phyloP scores from a whole-genome alignment of 495 filamentous ascomycete species.

The Talaromyces trachyspermus region DNA sequence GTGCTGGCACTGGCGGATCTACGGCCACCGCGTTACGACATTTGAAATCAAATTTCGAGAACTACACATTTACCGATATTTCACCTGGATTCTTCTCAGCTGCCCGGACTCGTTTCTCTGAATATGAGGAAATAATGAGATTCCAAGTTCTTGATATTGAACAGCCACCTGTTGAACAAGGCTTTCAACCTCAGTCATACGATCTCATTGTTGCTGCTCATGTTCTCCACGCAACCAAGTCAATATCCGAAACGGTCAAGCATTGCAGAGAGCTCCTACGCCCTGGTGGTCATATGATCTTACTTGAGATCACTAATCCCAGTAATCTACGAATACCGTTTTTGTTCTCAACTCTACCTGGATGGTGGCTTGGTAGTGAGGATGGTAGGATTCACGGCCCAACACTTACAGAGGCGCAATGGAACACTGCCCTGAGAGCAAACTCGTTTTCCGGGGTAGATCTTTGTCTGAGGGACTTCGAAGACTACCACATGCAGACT shows the following conservation, averaged over 20 bases:
- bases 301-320: slow-evolving; percentile 34
- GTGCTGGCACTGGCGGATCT: slow-evolving; percentile 35
- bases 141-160: slow-evolving; percentile 42
- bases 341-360: slow-evolving; percentile 34
- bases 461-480: slow-evolving; percentile 15
- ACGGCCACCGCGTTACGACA: slow-evolving; percentile 26
- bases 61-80: slow-evolving; percentile 49
- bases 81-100: slow-evolving; percentile 33
- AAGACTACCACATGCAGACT: slow-evolving; percentile 14
- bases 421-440: slow-evolving; percentile 30
- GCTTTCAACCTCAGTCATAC: slow-evolving; percentile 31
- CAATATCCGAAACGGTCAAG: neutral
- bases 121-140: slow-evolving; percentile 23
- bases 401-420: slow-evolving; percentile 21
- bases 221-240: slow-evolving; percentile 7
- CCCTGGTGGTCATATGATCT: slow-evolving; percentile 45
- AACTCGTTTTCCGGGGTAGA: slow-evolving; percentile 44
- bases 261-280: slow-evolving; percentile 30
- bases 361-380: slow-evolving; percentile 46
- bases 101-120: slow-evolving; percentile 13
- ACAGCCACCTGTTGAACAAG: slow-evolving; percentile 32
- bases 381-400: slow-evolving; percentile 35
- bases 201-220: slow-evolving; percentile 34
- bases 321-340: slow-evolving; percentile 14
- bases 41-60: slow-evolving; percentile 11